Conservation (phyloP, 352 stramenopile species). For the Phytophthora macrochlamydospora region DNA sequence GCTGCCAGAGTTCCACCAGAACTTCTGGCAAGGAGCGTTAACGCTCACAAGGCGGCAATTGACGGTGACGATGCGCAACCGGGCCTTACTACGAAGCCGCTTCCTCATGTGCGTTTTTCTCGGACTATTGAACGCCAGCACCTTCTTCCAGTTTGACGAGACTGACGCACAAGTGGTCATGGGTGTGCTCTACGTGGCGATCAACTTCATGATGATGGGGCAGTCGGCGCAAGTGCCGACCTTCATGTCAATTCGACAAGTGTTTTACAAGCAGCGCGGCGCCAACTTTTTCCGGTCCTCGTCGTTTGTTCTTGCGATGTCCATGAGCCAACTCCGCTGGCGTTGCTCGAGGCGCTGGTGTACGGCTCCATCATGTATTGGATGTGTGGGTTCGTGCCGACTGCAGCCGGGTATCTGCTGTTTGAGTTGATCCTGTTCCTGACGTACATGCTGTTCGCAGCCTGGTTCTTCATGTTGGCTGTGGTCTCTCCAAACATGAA, state of each 20-base stretch:
- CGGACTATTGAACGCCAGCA: conserved; percentile 12
- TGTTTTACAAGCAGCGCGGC: conserved; percentile 78
- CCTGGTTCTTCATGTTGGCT: background rate
- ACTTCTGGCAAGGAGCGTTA: conserved; percentile 6
- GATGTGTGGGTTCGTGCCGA: conserved; percentile 53
- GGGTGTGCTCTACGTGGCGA: conserved; percentile 61
- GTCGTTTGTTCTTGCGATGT: conserved; percentile 50
- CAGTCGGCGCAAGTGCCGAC: conserved; percentile 60
- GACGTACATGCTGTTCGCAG: background rate
- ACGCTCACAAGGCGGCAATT: conserved; percentile 30
- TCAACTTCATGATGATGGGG: conserved; percentile 69
- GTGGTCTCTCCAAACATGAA: background rate
- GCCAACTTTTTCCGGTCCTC: conserved; percentile 70
- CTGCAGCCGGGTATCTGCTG: conserved; percentile 37
- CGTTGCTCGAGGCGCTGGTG: conserved; percentile 48
- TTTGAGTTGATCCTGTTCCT: conserved; percentile 64
- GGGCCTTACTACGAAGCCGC: conserved; percentile 11
- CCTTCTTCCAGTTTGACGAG: conserved; percentile 28
- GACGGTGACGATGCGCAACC: conserved; percentile 36
- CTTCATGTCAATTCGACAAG: conserved; percentile 46
- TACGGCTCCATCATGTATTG: conserved; percentile 79
- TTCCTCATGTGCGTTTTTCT: conserved; percentile 11
- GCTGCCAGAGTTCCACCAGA: conserved; percentile 20
- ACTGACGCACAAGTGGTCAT: conserved; percentile 30
- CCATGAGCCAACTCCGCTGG: conserved; percentile 23